phyloP scores from a whole-genome alignment of 345 rosid genomes.

The Eucalyptus tenuipes region DNA sequence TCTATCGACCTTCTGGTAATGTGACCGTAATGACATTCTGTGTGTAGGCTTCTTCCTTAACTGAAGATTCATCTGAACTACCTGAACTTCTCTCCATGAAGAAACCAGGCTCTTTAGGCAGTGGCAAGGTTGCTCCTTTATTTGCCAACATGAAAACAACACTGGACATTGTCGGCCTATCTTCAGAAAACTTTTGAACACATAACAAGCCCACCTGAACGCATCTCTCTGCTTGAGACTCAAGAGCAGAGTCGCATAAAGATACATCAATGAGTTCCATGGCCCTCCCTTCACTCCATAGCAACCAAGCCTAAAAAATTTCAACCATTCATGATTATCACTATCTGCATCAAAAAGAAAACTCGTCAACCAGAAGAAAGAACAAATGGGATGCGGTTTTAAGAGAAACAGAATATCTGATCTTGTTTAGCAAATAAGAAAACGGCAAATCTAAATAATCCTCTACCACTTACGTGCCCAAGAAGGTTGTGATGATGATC shows the following conservation, averaged over 20 bases:
- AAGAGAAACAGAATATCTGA: not conserved
- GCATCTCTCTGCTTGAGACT: not conserved
- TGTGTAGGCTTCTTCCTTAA: not conserved
- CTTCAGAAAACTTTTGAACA: not conserved
- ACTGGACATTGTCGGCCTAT: constrained; percentile 4
- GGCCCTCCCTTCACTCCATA: not conserved
- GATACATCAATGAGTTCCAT: not conserved
- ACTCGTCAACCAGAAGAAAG: not conserved
- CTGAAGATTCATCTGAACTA: not conserved
- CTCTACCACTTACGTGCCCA: not conserved
- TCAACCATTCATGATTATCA: not conserved
- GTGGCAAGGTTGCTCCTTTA: not conserved
- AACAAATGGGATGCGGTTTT: not conserved
- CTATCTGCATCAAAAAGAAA: not conserved
- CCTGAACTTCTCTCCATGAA: not conserved
- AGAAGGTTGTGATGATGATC: not conserved
- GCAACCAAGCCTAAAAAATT: not conserved
- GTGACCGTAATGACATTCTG: not conserved
- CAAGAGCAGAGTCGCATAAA: not conserved
- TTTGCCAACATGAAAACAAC: constrained; percentile 6
- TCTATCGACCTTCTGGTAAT: too few relatives aligned
- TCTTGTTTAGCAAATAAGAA: not conserved
- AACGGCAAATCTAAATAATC: not conserved
- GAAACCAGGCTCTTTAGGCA: constrained; percentile 11
- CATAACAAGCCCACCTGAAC: not conserved